Evolutionary conservation across 768 basidiomycete species (phyloP).

Genomic region (Terana coerulea): DNA sequence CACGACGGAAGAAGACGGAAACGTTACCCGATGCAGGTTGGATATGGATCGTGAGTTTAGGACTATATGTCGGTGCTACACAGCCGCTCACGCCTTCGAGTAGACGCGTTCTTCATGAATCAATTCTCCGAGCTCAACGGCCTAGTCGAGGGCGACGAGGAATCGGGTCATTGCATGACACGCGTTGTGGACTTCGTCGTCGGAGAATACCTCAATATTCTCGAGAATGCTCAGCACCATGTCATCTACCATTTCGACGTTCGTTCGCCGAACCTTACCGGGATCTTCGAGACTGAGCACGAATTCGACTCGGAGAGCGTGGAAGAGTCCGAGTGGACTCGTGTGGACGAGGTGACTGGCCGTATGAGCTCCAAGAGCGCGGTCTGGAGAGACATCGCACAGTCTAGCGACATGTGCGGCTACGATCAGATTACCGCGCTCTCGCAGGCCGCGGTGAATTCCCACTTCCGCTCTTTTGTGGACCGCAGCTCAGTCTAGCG

Average conservation of each 20-base stretch:
- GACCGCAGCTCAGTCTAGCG: neutral
- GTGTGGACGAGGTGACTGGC: neutral
- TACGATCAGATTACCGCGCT: slow-evolving; percentile 25
- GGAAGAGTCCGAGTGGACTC: slow-evolving; percentile 1
- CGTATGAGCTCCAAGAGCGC: neutral
- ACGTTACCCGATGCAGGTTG: slow-evolving; percentile 14
- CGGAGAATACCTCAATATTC: slow-evolving; percentile 20
- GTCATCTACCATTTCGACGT: slow-evolving; percentile 18
- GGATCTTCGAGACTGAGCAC: neutral
- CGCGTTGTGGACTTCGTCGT: slow-evolving; percentile 16
- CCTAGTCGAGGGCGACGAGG: slow-evolving; percentile 3
- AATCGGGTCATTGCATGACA: slow-evolving; percentile 11
- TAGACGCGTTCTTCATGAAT: slow-evolving; percentile 10
- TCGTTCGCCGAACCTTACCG: slow-evolving; percentile 2
- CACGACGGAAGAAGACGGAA: slow-evolving; percentile 13
- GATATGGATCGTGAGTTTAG: slow-evolving; percentile 17
- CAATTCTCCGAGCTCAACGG: neutral
- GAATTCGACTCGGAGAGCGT: slow-evolving; percentile 3
- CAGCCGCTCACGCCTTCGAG: neutral
- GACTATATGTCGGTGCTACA: neutral
- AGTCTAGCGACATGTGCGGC: slow-evolving; percentile 17
- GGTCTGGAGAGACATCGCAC: slow-evolving; percentile 13
- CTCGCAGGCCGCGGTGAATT: slow-evolving; percentile 22
- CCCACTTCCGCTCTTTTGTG: slow-evolving; percentile 17
- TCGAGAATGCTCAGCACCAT: slow-evolving; percentile 16